Percentiles rank a stretch among this genome's conserved stretches.
Conservation (phyloP, 2,329 filamentous ascomycete species). For the Calonectria honghensis region DNA sequence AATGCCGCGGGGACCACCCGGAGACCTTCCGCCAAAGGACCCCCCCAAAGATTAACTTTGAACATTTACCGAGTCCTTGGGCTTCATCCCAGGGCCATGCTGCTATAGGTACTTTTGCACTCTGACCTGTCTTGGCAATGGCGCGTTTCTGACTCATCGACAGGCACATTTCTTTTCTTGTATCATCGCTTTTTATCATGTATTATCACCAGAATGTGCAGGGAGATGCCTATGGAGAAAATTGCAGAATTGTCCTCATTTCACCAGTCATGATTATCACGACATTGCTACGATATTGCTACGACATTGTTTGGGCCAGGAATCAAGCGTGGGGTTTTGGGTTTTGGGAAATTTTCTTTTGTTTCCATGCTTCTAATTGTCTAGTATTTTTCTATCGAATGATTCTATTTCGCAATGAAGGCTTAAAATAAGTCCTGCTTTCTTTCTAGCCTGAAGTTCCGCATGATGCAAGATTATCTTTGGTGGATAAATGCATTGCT, state of each 20-base stretch:
- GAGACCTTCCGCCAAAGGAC: slow-evolving; percentile 30
- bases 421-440: neutral
- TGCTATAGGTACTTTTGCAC: slow-evolving; percentile 3
- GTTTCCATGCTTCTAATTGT: slow-evolving; percentile 9
- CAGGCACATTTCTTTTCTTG: slow-evolving; percentile 34
- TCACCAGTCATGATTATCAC: neutral
- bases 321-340: slow-evolving; percentile 17
- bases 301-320: neutral
- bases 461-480: neutral
- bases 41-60: slow-evolving; percentile 39
- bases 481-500: neutral
- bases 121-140: neutral
- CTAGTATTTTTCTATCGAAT: neutral
- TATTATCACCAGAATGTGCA: slow-evolving; percentile 38
- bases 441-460: neutral
- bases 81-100: slow-evolving; percentile 21
- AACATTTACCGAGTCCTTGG: neutral
- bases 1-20: slow-evolving; percentile 34
- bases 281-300: neutral
- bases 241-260: slow-evolving; percentile 18
- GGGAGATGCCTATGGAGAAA: slow-evolving; percentile 12
- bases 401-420: neutral
- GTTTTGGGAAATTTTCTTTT: neutral
- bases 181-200: slow-evolving; percentile 37
- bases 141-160: neutral